phyloP scores from a whole-genome alignment of 2,329 filamentous ascomycete genomes.

The Penicillium frequentans region DNA sequence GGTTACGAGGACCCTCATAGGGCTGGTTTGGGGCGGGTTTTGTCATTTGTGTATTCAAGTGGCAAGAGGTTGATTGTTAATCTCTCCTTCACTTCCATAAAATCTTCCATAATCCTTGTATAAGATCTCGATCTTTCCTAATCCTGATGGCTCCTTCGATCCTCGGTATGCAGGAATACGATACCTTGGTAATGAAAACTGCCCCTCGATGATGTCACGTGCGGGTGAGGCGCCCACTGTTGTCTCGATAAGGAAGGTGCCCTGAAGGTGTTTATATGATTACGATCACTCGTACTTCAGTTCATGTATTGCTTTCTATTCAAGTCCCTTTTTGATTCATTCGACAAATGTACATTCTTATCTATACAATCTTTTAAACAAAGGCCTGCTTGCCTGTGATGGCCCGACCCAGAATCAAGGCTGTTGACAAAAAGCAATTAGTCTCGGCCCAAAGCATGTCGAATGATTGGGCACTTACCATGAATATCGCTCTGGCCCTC shows the following conservation, averaged over 20 bases:
- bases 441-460: conserved; percentile 34
- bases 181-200: not conserved
- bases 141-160: not conserved
- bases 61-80: not conserved
- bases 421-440: conserved; percentile 53
- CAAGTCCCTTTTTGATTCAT: not conserved
- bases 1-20: not conserved
- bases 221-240: conserved; percentile 19
- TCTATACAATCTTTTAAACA: conserved; percentile 49
- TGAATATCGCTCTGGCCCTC: conserved; percentile 99
- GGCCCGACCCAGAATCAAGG: conserved; percentile 66
- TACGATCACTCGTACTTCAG: not conserved
- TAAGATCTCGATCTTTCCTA: not conserved
- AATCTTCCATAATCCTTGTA: not conserved
- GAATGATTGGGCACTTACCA: conserved; percentile 58
- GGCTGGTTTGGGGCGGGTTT: not conserved
- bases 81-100: not conserved
- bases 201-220: conserved; percentile 31
- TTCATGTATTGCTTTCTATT: no score
- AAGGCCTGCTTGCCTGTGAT: conserved; percentile 80
- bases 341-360: not conserved
- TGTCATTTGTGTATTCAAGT: not conserved
- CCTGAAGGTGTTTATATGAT: not conserved
- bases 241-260: conserved; percentile 15
- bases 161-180: not conserved